phyloP scores from a whole-genome alignment of 106 monocot genomes.

The Allium fistulosum region DNA sequence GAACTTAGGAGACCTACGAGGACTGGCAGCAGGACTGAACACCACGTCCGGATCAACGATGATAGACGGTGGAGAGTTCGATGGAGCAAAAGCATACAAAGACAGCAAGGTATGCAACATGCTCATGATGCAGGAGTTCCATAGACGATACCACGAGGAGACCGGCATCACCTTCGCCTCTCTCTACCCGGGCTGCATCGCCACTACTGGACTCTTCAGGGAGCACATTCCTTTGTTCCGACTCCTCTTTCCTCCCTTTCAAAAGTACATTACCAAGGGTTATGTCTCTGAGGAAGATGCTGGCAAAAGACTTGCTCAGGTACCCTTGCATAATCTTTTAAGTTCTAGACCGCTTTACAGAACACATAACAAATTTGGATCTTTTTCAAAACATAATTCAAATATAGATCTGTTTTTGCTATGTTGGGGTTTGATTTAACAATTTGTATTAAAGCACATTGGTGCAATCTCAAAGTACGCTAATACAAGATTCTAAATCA shows the following conservation, averaged over 20 bases:
- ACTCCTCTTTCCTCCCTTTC: conserved; percentile 89
- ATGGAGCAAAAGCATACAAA: conserved; percentile 95
- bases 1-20: conserved; percentile 76
- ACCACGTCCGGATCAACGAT: conserved; percentile 48
- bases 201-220: conserved; percentile 89
- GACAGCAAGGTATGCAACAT: conserved; percentile 99
- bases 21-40: conserved; percentile 54
- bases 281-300: conserved; percentile 89
- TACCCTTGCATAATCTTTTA: conserved; percentile 6
- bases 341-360: too few relatives aligned
- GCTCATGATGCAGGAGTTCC: conserved; percentile 98
- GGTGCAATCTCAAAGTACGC: too few relatives aligned
- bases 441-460: too few relatives aligned
- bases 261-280: conserved; percentile 96
- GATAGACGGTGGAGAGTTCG: conserved; percentile 83
- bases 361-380: too few relatives aligned
- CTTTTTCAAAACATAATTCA: too few relatives aligned
- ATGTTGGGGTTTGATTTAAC: too few relatives aligned
- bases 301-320: conserved; percentile 88
- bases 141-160: conserved; percentile 81
- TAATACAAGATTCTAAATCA: too few relatives aligned
- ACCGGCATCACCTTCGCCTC: conserved; percentile 84
- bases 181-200: conserved; percentile 92
- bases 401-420: too few relatives aligned
- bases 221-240: conserved; percentile 88